Conservation (phyloP, 352 stramenopile genomes). For the Phytophthora gonapodyides region DNA sequence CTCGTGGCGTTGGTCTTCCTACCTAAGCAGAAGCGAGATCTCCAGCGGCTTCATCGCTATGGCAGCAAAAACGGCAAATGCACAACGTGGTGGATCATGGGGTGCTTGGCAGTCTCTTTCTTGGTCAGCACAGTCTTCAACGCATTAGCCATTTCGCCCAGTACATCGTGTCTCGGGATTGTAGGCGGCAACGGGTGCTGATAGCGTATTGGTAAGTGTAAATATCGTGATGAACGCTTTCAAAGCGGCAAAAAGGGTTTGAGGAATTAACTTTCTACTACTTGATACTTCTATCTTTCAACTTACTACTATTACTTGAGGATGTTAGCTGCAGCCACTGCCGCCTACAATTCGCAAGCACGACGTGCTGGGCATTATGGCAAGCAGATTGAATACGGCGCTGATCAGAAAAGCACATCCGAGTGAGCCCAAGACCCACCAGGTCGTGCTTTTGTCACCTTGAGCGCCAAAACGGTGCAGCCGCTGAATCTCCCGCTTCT, state of each 20-base stretch:
- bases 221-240: slow-evolving; percentile 26
- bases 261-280: neutral
- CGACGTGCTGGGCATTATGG: slow-evolving; percentile 35
- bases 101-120: slow-evolving; percentile 32
- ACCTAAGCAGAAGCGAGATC: slow-evolving; percentile 51
- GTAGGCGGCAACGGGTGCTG: slow-evolving; percentile 43
- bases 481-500: slow-evolving; percentile 53
- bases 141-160: slow-evolving; percentile 32
- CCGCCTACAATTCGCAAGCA: slow-evolving; percentile 45
- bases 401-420: slow-evolving; percentile 39
- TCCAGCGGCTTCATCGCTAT: slow-evolving; percentile 45
- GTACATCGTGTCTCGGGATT: slow-evolving; percentile 42
- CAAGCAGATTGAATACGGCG: slow-evolving; percentile 44
- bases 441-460: slow-evolving; percentile 33
- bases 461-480: slow-evolving; percentile 33
- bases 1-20: slow-evolving; percentile 49
- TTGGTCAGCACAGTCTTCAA: slow-evolving; percentile 49
- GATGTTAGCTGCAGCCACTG: slow-evolving; percentile 27
- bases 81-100: slow-evolving; percentile 42
- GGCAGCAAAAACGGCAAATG: slow-evolving; percentile 26
- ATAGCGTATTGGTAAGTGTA: slow-evolving; percentile 9
- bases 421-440: slow-evolving; percentile 44
- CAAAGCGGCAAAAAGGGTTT: neutral
- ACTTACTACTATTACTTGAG: neutral
- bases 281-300: neutral